Evolutionary conservation across 495 filamentous ascomycete genomes (phyloP).

Genomic region (Bombardia bombarda): DNA sequence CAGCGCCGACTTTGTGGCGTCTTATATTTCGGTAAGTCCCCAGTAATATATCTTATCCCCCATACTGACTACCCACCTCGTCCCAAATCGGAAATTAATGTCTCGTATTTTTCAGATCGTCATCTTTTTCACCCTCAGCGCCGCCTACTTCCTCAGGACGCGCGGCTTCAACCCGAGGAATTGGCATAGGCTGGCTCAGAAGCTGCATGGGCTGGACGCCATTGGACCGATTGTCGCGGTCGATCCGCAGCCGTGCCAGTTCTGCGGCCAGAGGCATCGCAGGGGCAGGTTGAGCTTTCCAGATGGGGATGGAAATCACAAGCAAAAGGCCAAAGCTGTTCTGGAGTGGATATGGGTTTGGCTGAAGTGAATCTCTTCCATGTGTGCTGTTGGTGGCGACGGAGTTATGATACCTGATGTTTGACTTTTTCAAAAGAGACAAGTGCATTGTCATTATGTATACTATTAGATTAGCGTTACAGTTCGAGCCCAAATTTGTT

Average conservation of each 20-base stretch:
- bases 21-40: constrained; percentile 31
- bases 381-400: too few species aligned
- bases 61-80: neutral
- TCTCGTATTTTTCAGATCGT: constrained; percentile 1
- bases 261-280: constrained; percentile 6
- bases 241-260: constrained; percentile 1
- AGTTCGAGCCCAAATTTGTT: too few species aligned
- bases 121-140: constrained; percentile 5
- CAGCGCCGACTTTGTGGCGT: constrained; percentile 28
- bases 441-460: too few species aligned
- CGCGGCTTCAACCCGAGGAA: constrained; percentile 6
- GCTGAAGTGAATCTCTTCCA: constrained; percentile 7
- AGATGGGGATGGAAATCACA: neutral
- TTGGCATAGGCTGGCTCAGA: constrained; percentile 5
- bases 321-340: constrained; percentile 4
- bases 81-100: neutral
- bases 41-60: neutral
- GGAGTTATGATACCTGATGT: too few species aligned
- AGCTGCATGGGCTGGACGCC: constrained; percentile 3
- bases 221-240: constrained; percentile 6
- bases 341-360: constrained; percentile 8
- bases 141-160: constrained; percentile 7
- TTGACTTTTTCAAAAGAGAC: too few species aligned
- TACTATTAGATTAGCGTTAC: too few species aligned
- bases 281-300: constrained; percentile 1